Evolutionary conservation across 345 rosid genomes (phyloP), one percentile per base, ranked within the genome.

Genomic region (Anastatica hierochuntica): DNA sequence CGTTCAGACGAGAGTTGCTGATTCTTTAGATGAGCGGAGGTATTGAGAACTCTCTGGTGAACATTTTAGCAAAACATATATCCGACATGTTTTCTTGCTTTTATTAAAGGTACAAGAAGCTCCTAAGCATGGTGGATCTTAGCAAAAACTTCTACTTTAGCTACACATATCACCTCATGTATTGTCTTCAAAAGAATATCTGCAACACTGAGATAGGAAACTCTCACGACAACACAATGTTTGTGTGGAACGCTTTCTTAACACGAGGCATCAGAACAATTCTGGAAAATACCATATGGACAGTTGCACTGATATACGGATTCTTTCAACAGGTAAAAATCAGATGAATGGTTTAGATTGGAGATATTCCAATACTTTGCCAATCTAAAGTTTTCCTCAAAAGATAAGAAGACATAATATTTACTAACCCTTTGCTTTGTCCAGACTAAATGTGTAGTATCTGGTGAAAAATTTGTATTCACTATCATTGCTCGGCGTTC

Each of bases 81-180:
- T 39, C 27, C 14, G 4, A 52, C 52, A 43, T 51, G 36, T 37
- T 45, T 27, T 5, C 9, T 12, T 42, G 26, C 44, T 63, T 50
- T 42, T 41, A 12, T 62, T 49, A 21, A 51, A 87, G 98, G 80
- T 92, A 87, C 82, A 84, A 77, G 94, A 87, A 76, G 78, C 98
- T 90, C 54, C 77, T 90, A 35, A 57, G 81, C 79, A 62, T 74
- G 41, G 80, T 90, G 80, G 85, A 90, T 77, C 96, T 90, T 62
- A 78, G 74, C 51, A 87, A 73, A 77, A 90, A 90, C 84, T 90
- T 84, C 89, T 84, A 76, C 84, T 90, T 82, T 73, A 90, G 98
- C 88, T 87, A 90, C 68, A 79, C 98, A 30, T 90, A 87, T 71
- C 66, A 77, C 62, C 63, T 78, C 58, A 90, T 83, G 94, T 73